A percentile compares a stretch with the other conserved stretches of the same genome.
Conservation (phyloP, 169 alveolate species). For the Eimeria zaria region DNA sequence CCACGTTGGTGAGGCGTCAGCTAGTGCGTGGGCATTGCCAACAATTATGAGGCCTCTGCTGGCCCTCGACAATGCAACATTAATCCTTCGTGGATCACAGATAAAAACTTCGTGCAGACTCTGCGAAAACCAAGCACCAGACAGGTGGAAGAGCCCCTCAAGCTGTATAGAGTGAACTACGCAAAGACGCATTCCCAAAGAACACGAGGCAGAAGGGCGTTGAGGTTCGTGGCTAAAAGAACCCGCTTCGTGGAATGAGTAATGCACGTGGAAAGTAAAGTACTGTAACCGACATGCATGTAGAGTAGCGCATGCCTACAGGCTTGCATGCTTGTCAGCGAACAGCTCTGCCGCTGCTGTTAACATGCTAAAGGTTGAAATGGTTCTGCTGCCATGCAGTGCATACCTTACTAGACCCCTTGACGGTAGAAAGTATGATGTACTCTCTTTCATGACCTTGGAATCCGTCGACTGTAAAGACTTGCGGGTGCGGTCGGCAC, state of each 20-base stretch:
- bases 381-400: neutral
- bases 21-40: slow-evolving; percentile 59
- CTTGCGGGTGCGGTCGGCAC: slow-evolving; percentile 78
- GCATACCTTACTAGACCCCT: slow-evolving; percentile 48
- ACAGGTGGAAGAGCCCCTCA: neutral
- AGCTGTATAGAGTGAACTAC: neutral
- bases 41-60: slow-evolving; percentile 65
- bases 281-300: neutral
- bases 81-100: slow-evolving; percentile 72
- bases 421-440: slow-evolving; percentile 57
- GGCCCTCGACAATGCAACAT: slow-evolving; percentile 77
- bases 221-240: neutral
- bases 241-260: neutral
- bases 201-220: neutral
- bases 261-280: neutral
- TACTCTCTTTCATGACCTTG: slow-evolving; percentile 75
- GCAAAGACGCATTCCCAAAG: neutral
- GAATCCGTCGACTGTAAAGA: slow-evolving; percentile 70
- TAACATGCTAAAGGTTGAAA: neutral
- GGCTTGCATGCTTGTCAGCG: neutral
- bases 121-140: slow-evolving; percentile 1
- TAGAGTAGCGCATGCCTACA: neutral
- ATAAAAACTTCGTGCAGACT: slow-evolving; percentile 17
- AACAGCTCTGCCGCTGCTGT: neutral
- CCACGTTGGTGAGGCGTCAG: slow-evolving; percentile 72